Evolutionary conservation across 2,329 filamentous ascomycete genomes (phyloP), one percentile per base, ranked within the genome.

Genomic region (Cladobotryum mycophilum): DNA sequence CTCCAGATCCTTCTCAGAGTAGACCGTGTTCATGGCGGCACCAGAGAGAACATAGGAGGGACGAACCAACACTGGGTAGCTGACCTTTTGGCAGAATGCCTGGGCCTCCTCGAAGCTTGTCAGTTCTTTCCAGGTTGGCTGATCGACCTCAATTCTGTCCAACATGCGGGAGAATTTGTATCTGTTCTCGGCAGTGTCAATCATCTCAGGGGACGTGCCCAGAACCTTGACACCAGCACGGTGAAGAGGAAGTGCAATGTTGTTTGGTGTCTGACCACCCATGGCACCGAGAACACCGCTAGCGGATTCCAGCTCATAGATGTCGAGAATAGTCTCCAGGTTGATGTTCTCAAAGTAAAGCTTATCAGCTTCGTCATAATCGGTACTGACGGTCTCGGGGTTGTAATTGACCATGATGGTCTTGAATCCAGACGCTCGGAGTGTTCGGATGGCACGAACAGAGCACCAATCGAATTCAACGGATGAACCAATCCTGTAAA

Each of bases 381-480:
- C 93, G 0, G 91, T 95, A 57, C 75, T 81, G 0, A 96, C 86
- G 0, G 90, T 96, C 66, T 96, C 91, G 0, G 91, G 91, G 63
- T 96, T 96, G 64, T 86, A 89, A 62, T 95, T 95, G 45, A 95
- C 84, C 92, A 97, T 97, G 62, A 97, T 84, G 0, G 93, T 97
- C 78, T 97, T 97, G 75, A 86, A 83, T 2, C 88, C 88, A 53
- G 85, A 81, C 57, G 88, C 82, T 46, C 93, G 83, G 7, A 99
- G 79, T 2, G 93, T 97, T 56, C 92, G 85, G 55, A 97, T 95
- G 5, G 93, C 89, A 53, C 92, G 80, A 25, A 99, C 93, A 4
- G 93, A 96, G 69, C 93, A 97, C 93, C 93, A 99, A 70, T 99
- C 93, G 68, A 99, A 99, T 67, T 99, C 93, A 53, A 99, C 93